Evolutionary conservation across 1,284 basidiomycete species (phyloP).

Genomic region (Cutaneotrichosporon sp.): DNA sequence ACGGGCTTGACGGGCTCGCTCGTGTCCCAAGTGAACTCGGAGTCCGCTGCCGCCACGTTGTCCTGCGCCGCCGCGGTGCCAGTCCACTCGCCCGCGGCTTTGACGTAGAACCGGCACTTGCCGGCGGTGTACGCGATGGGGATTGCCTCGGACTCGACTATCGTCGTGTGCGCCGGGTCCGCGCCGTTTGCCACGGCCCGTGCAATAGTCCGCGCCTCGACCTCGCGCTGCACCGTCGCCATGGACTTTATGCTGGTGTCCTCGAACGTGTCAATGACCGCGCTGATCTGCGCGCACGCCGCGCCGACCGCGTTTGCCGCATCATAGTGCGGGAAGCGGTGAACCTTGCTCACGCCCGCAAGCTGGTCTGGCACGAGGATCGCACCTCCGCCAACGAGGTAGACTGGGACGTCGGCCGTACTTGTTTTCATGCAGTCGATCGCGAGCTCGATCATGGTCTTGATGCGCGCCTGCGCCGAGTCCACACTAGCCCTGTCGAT

Average conservation of each 20-base stretch:
- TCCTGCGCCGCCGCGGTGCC: constrained; percentile 17
- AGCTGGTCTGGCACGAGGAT: constrained; percentile 53
- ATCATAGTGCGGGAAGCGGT: constrained; percentile 58
- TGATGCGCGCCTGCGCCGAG: constrained; percentile 55
- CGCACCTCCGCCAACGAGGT: constrained; percentile 43
- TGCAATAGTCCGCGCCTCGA: constrained; percentile 57
- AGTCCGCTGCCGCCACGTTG: constrained; percentile 1
- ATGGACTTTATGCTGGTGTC: constrained; percentile 22
- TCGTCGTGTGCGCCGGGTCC: constrained; percentile 50
- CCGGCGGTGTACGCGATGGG: constrained; percentile 44
- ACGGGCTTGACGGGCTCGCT: constrained; percentile 1
- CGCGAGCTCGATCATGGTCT: constrained; percentile 58
- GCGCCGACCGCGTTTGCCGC: constrained; percentile 63
- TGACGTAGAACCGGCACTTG: constrained; percentile 43
- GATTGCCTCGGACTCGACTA: constrained; percentile 58
- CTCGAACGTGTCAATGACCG: constrained; percentile 44
- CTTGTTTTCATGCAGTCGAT: constrained; percentile 64
- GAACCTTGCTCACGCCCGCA: constrained; percentile 57
- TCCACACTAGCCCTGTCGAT: constrained; percentile 43
- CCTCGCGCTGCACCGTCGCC: constrained; percentile 39
- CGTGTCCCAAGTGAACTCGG: constrained; percentile 10
- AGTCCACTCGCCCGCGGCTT: constrained; percentile 47
- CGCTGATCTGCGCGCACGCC: constrained; percentile 44
- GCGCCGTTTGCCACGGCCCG: constrained; percentile 58
- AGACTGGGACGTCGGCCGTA: constrained; percentile 51